Evolutionary conservation across 2,329 filamentous ascomycete species (phyloP).

Genomic region (Cladophialophora chaetospira): DNA sequence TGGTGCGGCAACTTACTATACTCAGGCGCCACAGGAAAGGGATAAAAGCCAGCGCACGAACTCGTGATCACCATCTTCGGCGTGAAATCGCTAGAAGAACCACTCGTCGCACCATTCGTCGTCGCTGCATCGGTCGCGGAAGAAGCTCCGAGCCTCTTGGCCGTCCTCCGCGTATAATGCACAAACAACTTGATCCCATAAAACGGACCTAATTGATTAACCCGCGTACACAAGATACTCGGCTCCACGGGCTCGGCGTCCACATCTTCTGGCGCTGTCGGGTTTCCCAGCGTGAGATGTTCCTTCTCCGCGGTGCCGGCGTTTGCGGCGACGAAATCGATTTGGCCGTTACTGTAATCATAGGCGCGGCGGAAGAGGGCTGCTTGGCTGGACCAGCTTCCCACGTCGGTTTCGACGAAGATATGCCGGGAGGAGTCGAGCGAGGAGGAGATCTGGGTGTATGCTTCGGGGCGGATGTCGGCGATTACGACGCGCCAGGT

Average conservation of each 20-base stretch:
- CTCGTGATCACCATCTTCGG: conserved; percentile 40
- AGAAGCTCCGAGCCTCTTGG: background rate
- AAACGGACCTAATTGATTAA: conserved; percentile 39
- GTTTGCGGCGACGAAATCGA: conserved; percentile 57
- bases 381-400: conserved; percentile 53
- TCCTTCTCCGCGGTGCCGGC: conserved; percentile 55
- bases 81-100: conserved; percentile 1
- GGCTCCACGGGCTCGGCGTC: conserved; percentile 35
- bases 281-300: conserved; percentile 15
- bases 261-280: conserved; percentile 7
- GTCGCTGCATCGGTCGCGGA: background rate
- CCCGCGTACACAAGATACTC: conserved; percentile 39
- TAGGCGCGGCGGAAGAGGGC: conserved; percentile 56
- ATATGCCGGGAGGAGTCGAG: conserved; percentile 17
- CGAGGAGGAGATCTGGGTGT: conserved; percentile 3
- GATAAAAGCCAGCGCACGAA: conserved; percentile 39
- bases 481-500: conserved; percentile 57
- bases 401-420: conserved; percentile 53
- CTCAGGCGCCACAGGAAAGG: conserved; percentile 40
- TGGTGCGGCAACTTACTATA: conserved; percentile 41
- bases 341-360: conserved; percentile 41
- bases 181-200: conserved; percentile 43
- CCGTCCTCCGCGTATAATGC: conserved; percentile 40
- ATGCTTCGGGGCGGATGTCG: conserved; percentile 48
- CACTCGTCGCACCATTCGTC: background rate